A percentile compares a stretch with the other conserved stretches of the same genome.
Evolutionary conservation across 1,139 yeast genomes (phyloP).

Genomic region (Oligophagozyma castellii): DNA sequence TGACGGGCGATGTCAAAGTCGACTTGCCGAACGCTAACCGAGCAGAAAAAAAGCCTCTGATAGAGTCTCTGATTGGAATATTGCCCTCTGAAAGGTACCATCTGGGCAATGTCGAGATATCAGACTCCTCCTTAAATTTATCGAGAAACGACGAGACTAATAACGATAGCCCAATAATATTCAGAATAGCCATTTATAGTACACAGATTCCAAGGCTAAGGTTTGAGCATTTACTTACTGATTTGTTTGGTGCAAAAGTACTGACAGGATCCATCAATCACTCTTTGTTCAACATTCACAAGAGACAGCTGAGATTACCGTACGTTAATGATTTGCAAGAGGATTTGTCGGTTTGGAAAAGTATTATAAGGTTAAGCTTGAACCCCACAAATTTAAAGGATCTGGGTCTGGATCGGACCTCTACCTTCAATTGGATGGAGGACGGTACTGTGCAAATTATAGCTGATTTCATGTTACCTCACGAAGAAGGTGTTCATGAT

Average conservation of each 20-base stretch:
- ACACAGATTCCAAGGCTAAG: conserved; percentile 51
- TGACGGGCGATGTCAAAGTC: conserved; percentile 31
- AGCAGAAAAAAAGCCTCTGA: conserved; percentile 9
- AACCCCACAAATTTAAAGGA: conserved; percentile 46
- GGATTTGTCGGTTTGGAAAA: conserved; percentile 18
- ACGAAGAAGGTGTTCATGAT: conserved; percentile 25
- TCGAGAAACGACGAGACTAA: conserved; percentile 25
- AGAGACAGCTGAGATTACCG: conserved; percentile 36
- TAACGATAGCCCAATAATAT: conserved; percentile 16
- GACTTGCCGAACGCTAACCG: conserved; percentile 28
- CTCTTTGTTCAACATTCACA: conserved; percentile 61
- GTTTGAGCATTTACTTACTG: conserved; percentile 44
- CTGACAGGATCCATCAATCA: conserved; percentile 64
- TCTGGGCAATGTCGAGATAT: conserved; percentile 37
- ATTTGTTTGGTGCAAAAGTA: conserved; percentile 54
- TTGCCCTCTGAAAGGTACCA: conserved; percentile 32
- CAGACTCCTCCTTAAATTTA: conserved; percentile 40
- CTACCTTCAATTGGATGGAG: conserved; percentile 48
- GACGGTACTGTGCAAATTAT: conserved; percentile 57
- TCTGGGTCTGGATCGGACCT: conserved; percentile 22
- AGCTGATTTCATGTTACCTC: conserved; percentile 60
- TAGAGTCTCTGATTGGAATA: conserved; percentile 1
- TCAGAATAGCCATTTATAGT: conserved; percentile 46
- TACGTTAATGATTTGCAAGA: conserved; percentile 1
- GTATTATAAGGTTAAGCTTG: conserved; percentile 44